Percentiles rank a stretch among this genome's conserved stretches.
Conservation (phyloP, 495 filamentous ascomycete species). For the Neurospora sp. region DNA sequence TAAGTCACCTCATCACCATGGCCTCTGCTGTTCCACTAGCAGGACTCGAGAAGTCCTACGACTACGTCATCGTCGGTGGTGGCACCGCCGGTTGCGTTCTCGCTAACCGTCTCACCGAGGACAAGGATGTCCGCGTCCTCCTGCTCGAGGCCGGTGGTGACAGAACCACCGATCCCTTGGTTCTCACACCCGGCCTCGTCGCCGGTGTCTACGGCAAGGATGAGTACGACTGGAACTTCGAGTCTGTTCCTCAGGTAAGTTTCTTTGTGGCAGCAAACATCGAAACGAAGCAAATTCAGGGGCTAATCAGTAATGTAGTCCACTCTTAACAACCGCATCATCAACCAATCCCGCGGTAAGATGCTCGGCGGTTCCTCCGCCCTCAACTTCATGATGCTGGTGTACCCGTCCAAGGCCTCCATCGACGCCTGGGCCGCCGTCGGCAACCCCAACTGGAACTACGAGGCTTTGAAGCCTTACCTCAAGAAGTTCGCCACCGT, state of each 20-base stretch:
- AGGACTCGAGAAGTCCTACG: constrained; percentile 37
- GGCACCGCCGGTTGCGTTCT: constrained; percentile 85
- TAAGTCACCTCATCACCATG: not conserved
- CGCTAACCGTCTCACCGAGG: constrained; percentile 46
- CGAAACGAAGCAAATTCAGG: not conserved
- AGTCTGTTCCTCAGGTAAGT: constrained; percentile 38
- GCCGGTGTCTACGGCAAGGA: constrained; percentile 35
- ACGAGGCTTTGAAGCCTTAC: constrained; percentile 39
- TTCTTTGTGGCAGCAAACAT: not conserved
- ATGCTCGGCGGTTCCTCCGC: constrained; percentile 47
- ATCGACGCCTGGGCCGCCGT: constrained; percentile 46
- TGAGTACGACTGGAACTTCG: constrained; percentile 47
- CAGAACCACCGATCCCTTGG: constrained; percentile 33
- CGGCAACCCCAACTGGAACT: constrained; percentile 46
- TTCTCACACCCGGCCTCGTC: constrained; percentile 38
- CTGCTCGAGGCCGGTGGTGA: constrained; percentile 48
- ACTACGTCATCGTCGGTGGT: constrained; percentile 80
- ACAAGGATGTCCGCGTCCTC: constrained; percentile 30
- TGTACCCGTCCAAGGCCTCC: constrained; percentile 31
- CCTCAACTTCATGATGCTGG: constrained; percentile 44
- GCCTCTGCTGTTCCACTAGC: not conserved
- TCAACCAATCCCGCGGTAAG: constrained; percentile 40
- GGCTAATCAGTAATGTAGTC: constrained; percentile 12
- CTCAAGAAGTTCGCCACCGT: constrained; percentile 32
- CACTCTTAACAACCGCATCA: constrained; percentile 21